Conservation (phyloP, 1,284 basidiomycete genomes). For the Microbotryum intermedium region DNA sequence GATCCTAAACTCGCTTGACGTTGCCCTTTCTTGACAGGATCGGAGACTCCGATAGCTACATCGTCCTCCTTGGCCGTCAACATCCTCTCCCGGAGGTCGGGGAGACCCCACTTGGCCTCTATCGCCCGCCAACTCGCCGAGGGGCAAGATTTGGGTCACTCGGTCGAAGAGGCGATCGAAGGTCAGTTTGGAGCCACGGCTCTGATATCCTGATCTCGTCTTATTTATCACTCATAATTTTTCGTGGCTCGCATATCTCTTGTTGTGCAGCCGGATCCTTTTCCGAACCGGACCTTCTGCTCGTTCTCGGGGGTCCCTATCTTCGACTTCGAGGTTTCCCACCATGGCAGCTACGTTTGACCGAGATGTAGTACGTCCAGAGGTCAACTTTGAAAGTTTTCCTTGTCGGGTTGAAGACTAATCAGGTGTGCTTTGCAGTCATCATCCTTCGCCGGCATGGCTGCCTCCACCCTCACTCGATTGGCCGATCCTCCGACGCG, state of each 20-base stretch:
- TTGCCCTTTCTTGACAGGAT: neutral
- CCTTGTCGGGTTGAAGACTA: neutral
- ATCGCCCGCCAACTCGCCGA: constrained; percentile 7
- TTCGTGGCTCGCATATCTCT: neutral
- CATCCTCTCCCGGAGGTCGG: constrained; percentile 17
- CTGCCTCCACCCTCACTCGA: constrained; percentile 19
- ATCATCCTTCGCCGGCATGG: constrained; percentile 28
- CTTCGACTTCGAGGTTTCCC: constrained; percentile 31
- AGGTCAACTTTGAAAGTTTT: too few relatives aligned
- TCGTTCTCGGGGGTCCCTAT: constrained; percentile 32
- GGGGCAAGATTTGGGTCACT: neutral
- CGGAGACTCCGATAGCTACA: neutral
- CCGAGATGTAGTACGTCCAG: constrained; percentile 31
- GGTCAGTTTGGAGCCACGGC: neutral
- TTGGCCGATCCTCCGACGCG: constrained; percentile 22
- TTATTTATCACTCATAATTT: neutral
- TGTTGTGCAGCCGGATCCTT: neutral
- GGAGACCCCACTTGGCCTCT: constrained; percentile 10
- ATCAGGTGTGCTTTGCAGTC: constrained; percentile 12
- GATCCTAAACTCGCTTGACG: neutral
- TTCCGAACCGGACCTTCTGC: constrained; percentile 30
- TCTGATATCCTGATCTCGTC: too few relatives aligned
- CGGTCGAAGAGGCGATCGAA: constrained; percentile 11
- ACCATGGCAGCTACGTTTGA: constrained; percentile 31
- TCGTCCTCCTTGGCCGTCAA: constrained; percentile 1